phyloP scores from a whole-genome alignment of 2,329 filamentous ascomycete genomes.

The Neopestalotiopsis clavispora region DNA sequence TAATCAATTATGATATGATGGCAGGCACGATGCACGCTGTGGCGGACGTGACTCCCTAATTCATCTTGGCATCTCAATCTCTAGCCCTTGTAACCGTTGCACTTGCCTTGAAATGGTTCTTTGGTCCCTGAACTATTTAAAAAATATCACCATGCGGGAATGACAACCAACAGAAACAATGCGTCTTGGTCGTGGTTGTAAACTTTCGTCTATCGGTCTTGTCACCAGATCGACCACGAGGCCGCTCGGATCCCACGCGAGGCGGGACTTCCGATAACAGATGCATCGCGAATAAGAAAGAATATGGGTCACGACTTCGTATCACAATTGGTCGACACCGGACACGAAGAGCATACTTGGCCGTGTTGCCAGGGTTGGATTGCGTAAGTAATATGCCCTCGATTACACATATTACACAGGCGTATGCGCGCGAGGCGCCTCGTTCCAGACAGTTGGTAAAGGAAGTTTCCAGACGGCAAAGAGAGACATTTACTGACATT shows the following conservation, averaged over 20 bases:
- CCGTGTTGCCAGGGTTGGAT: neutral
- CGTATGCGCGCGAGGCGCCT: neutral
- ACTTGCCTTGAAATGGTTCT: neutral
- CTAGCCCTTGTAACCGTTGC: neutral
- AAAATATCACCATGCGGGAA: neutral
- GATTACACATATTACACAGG: neutral
- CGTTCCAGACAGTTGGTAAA: neutral
- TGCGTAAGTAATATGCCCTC: neutral
- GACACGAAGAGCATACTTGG: neutral
- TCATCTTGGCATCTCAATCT: neutral
- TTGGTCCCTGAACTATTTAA: neutral
- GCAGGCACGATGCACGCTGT: neutral
- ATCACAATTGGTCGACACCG: neutral
- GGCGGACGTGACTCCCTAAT: neutral
- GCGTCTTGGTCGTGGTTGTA: neutral
- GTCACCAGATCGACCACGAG: neutral
- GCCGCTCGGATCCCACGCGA: slow-evolving; percentile 1
- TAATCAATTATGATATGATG: slow-evolving; percentile 1
- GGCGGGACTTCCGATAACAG: neutral
- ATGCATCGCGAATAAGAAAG: neutral
- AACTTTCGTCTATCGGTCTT: neutral
- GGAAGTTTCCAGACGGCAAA: neutral
- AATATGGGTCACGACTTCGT: neutral
- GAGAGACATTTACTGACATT: neutral
- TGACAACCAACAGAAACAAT: neutral